Evolutionary conservation across 2,329 filamentous ascomycete genomes (phyloP).

Genomic region (Lasiodiplodia hormozganensis): DNA sequence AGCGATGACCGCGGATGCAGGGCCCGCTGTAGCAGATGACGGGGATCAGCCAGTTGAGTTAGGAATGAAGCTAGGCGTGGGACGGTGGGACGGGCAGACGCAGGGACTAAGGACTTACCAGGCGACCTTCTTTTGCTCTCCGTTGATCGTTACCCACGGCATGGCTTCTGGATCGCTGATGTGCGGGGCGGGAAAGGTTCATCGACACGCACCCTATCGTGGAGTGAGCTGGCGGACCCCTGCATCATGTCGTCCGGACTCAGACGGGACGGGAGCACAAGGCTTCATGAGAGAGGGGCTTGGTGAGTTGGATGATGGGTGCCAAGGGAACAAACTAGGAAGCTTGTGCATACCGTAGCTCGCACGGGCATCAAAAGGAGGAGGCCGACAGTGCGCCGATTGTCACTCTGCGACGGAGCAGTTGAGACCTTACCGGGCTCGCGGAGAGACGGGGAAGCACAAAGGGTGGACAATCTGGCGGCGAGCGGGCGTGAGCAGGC

Average conservation of each 20-base stretch:
- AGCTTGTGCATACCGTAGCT: slow-evolving; percentile 21
- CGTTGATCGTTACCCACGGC: slow-evolving; percentile 65
- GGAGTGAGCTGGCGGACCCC: slow-evolving; percentile 20
- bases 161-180: slow-evolving; percentile 12
- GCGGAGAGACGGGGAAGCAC: slow-evolving; percentile 11
- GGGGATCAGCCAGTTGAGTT: slow-evolving; percentile 15
- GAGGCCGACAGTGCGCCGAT: slow-evolving; percentile 4
- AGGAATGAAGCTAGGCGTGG: slow-evolving; percentile 27
- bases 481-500: slow-evolving; percentile 20
- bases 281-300: slow-evolving; percentile 4
- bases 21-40: slow-evolving; percentile 62
- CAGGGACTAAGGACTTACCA: slow-evolving; percentile 61
- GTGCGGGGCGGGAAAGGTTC: slow-evolving; percentile 7
- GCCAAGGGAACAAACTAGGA: slow-evolving; percentile 20
- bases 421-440: slow-evolving; percentile 8
- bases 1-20: slow-evolving; percentile 78
- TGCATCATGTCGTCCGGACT: slow-evolving; percentile 18
- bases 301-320: neutral
- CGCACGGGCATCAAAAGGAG: slow-evolving; percentile 26
- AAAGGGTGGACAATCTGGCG: slow-evolving; percentile 16
- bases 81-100: neutral
- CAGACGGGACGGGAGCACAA: slow-evolving; percentile 8
- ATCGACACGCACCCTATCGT: slow-evolving; percentile 16
- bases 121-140: slow-evolving; percentile 76
- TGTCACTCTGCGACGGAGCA: slow-evolving; percentile 9